Conservation (phyloP, 305 asterid genomes). For the Fraxinus paxiana region DNA sequence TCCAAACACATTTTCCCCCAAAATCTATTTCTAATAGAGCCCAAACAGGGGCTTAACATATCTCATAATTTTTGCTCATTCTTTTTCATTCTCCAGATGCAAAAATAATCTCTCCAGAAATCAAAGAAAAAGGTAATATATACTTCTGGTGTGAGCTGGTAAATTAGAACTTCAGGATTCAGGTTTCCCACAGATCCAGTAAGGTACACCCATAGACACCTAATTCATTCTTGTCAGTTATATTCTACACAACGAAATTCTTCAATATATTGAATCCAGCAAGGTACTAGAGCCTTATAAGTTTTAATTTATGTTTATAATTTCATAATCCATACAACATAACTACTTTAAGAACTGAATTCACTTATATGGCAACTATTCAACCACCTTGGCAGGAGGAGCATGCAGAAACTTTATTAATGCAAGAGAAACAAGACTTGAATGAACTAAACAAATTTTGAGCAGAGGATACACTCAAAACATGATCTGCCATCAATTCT, state of each 20-base stretch:
- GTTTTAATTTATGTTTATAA: not conserved
- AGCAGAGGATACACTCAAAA: not conserved
- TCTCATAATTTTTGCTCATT: not conserved
- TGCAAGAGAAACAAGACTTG: not conserved
- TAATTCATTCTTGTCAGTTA: not conserved
- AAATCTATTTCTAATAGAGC: not conserved
- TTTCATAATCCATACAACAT: not conserved
- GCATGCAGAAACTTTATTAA: not conserved
- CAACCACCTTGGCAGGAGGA: not conserved
- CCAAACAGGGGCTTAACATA: not conserved
- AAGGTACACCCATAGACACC: not conserved
- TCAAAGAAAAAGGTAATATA: not conserved
- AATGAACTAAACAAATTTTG: not conserved
- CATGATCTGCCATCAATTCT: not conserved
- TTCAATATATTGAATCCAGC: not conserved
- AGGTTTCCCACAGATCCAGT: not conserved
- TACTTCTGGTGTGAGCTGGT: not conserved
- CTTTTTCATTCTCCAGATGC: not conserved
- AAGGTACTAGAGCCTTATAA: not conserved
- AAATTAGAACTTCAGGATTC: not conserved
- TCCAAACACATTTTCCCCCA: not conserved
- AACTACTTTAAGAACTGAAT: not conserved
- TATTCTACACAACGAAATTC: not conserved
- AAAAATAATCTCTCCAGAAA: not conserved
- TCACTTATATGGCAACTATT: not conserved